Conservation (phyloP, 2,329 filamentous ascomycete species). For the Ustulina deusta region DNA sequence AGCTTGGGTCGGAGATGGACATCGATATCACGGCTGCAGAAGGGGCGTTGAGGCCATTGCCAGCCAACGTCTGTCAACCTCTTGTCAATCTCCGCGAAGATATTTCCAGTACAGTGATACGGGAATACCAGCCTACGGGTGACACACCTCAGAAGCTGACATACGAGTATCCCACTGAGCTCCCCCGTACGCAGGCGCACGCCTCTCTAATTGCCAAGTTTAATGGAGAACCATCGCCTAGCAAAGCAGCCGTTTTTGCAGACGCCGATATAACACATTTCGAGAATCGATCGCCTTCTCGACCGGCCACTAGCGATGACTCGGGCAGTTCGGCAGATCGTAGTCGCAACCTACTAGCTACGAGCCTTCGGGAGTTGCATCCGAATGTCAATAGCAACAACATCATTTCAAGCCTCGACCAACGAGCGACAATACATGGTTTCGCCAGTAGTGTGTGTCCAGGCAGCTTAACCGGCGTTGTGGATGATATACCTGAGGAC, state of each 20-base stretch:
- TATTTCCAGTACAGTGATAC: conserved; percentile 73
- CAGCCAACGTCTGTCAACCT: conserved; percentile 72
- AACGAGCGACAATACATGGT: conserved; percentile 54
- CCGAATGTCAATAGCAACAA: conserved; percentile 60
- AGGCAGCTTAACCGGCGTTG: conserved; percentile 33
- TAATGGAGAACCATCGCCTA: conserved; percentile 53
- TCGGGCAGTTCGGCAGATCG: conserved; percentile 37
- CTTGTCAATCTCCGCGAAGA: conserved; percentile 77
- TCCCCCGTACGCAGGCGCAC: conserved; percentile 77
- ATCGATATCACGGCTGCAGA: conserved; percentile 69
- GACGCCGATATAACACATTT: conserved; percentile 51
- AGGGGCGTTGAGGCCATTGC: conserved; percentile 71
- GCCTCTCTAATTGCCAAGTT: conserved; percentile 59
- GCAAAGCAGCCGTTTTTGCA: conserved; percentile 57
- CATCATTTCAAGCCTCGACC: conserved; percentile 57
- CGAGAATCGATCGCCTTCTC: conserved; percentile 46
- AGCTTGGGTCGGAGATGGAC: conserved; percentile 76
- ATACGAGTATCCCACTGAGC: conserved; percentile 82
- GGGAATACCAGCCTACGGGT: conserved; percentile 87
- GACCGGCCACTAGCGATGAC: conserved; percentile 42
- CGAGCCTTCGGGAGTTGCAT: conserved; percentile 68
- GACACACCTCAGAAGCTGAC: conserved; percentile 83
- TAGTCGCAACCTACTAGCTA: conserved; percentile 51
- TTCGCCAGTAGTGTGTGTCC: conserved; percentile 41
- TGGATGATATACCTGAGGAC: conserved; percentile 50